Evolutionary conservation across 257 asterid species (phyloP).

Genomic region (Nicotiana sylvestris): DNA sequence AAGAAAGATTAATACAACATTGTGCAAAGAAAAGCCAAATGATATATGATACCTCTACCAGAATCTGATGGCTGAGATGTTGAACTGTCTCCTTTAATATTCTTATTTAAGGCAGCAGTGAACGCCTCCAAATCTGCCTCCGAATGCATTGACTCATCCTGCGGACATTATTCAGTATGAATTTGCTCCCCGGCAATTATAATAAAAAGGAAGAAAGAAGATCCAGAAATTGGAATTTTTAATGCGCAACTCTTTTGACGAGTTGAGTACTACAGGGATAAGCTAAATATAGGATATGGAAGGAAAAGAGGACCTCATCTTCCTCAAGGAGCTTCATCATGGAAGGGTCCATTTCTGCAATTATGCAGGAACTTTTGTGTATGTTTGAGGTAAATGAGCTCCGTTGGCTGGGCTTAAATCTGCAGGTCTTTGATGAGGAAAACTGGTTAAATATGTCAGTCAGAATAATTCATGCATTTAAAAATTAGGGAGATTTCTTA

Average conservation of each 20-base stretch:
- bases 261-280: neutral
- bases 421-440: neutral
- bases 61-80: constrained; percentile 47
- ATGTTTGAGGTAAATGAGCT: neutral
- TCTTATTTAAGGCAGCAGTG: constrained; percentile 80
- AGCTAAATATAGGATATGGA: neutral
- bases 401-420: neutral
- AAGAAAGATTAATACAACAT: neutral
- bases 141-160: constrained; percentile 91
- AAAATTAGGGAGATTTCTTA: neutral
- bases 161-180: constrained; percentile 8
- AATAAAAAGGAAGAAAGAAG: neutral
- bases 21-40: neutral
- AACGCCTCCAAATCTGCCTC: constrained; percentile 92
- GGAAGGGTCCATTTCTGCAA: constrained; percentile 54
- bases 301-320: constrained; percentile 54
- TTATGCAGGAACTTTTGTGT: neutral
- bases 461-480: too few relatives aligned
- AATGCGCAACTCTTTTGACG: neutral
- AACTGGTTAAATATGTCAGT: neutral
- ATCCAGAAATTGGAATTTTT: neutral
- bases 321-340: constrained; percentile 80
- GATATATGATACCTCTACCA: constrained; percentile 26
- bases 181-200: neutral
- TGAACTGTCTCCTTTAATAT: constrained; percentile 66